Percentiles rank a stretch among this genome's conserved stretches.
Conservation (phyloP, 2,329 filamentous ascomycete genomes). For the Niveomyces coronatus region DNA sequence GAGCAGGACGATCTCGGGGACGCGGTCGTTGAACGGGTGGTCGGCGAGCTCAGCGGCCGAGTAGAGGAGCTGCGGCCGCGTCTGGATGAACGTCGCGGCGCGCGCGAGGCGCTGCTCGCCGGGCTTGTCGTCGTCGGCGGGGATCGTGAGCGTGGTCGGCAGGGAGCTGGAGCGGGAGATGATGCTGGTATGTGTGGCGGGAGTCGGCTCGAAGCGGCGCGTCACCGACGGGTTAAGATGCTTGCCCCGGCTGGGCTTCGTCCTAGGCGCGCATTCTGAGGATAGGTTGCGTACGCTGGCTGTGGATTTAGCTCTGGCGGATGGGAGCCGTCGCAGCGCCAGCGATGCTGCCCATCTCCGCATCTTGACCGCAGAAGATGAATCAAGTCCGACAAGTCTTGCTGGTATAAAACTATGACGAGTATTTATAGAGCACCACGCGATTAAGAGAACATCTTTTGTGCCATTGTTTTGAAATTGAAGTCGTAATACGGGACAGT, state of each 20-base stretch:
- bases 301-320: neutral
- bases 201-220: neutral
- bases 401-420: too few relatives aligned
- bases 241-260: neutral
- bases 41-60: constrained; percentile 37
- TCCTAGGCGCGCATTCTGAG: neutral
- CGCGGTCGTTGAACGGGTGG: constrained; percentile 39
- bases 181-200: constrained; percentile 6
- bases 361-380: too few relatives aligned
- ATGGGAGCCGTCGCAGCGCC: neutral
- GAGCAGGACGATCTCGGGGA: constrained; percentile 62
- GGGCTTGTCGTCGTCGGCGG: constrained; percentile 13
- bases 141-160: constrained; percentile 2
- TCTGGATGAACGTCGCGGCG: constrained; percentile 23
- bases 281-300: neutral
- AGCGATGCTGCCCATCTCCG: neutral
- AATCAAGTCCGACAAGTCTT: too few relatives aligned
- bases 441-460: neutral
- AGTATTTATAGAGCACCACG: too few relatives aligned
- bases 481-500: too few relatives aligned
- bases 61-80: constrained; percentile 34
- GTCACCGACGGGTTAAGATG: too few relatives aligned
- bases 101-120: constrained; percentile 15
- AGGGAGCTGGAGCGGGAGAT: constrained; percentile 3
- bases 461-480: neutral